phyloP scores from a whole-genome alignment of 1,284 basidiomycete species.

The Moesziomyces sp. region DNA sequence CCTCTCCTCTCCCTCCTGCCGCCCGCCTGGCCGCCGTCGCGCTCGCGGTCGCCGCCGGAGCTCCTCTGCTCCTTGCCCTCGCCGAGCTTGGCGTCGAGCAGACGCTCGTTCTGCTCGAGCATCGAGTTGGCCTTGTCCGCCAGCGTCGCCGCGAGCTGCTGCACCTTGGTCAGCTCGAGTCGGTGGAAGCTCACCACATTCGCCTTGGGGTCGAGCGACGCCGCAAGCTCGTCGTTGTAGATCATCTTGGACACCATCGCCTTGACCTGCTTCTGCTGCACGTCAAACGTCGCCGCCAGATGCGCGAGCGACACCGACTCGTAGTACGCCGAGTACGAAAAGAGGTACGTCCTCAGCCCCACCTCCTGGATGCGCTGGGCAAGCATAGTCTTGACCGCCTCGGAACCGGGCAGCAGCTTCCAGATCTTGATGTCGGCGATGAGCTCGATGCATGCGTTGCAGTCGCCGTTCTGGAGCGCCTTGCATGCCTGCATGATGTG shows the following conservation, averaged over 20 bases:
- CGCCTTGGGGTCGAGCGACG: constrained; percentile 86
- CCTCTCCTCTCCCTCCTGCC: constrained; percentile 58
- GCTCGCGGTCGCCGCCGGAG: constrained; percentile 44
- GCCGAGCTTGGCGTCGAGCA: constrained; percentile 88
- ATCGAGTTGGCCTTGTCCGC: constrained; percentile 86
- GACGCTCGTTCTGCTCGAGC: constrained; percentile 96
- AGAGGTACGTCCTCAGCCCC: constrained; percentile 93
- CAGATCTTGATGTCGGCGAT: constrained; percentile 97
- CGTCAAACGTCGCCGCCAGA: constrained; percentile 86
- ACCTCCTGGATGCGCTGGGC: constrained; percentile 98
- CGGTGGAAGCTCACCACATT: constrained; percentile 91
- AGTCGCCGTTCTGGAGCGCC: constrained; percentile 94
- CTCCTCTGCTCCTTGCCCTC: constrained; percentile 53
- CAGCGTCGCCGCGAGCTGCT: constrained; percentile 70
- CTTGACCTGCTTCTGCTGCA: constrained; percentile 82
- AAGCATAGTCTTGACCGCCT: constrained; percentile 92
- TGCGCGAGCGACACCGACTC: constrained; percentile 86
- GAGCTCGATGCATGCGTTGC: constrained; percentile 92
- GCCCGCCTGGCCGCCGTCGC: constrained; percentile 48
- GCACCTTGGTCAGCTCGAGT: constrained; percentile 76
- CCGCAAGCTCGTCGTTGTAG: constrained; percentile 94
- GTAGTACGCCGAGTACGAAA: constrained; percentile 97
- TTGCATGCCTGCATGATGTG: constrained; percentile 99
- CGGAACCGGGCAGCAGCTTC: constrained; percentile 88
- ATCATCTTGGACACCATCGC: constrained; percentile 98